Evolutionary conservation across 257 asterid genomes (phyloP).

Genomic region (Solanum okadae): DNA sequence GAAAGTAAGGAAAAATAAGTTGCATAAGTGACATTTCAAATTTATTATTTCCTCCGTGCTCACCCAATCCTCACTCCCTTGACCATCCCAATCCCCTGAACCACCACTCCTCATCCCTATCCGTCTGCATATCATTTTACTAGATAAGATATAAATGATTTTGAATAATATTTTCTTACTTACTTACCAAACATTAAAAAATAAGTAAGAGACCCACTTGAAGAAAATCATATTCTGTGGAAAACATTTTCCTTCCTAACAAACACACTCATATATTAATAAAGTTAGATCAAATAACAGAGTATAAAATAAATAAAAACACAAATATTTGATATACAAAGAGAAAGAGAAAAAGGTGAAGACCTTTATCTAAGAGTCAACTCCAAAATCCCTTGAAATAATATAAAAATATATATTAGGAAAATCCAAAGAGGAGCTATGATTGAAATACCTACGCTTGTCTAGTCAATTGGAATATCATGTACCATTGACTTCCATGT

Average conservation of each 20-base stretch:
- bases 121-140: neutral
- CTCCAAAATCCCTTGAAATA: neutral
- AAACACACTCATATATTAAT: neutral
- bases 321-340: neutral
- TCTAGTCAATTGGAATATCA: neutral
- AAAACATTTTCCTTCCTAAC: neutral
- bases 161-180: too few species aligned
- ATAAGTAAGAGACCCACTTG: too few species aligned
- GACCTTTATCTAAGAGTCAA: neutral
- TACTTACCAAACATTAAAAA: too few species aligned
- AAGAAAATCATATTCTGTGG: fast-evolving
- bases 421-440: neutral
- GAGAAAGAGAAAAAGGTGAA: neutral
- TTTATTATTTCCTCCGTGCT: too few species aligned
- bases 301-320: neutral
- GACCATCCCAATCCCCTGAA: neutral
- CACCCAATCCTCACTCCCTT: neutral
- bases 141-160: neutral
- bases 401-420: too few species aligned
- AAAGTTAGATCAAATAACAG: neutral
- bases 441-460: neutral
- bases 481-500: neutral
- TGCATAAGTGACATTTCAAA: neutral
- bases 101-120: neutral
- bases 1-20: too few species aligned